Evolutionary conservation across 208 protist species (phyloP).

Genomic region (Novymonas esmeraldas): DNA sequence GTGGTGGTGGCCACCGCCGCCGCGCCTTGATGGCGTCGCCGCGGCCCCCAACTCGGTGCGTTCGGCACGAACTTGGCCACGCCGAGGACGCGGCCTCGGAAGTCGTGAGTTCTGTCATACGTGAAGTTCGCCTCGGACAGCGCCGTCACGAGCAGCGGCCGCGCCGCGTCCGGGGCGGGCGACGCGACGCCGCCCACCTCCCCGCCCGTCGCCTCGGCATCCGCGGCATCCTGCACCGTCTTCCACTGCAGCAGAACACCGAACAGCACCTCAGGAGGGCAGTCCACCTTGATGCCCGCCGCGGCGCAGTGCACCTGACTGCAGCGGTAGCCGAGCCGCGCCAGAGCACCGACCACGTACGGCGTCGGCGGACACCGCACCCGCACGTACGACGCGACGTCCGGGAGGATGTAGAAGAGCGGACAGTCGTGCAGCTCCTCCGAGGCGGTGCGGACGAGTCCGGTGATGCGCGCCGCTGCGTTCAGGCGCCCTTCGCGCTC

Average conservation of each 20-base stretch:
- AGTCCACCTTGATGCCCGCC: conserved; percentile 92
- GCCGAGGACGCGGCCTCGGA: conserved; percentile 66
- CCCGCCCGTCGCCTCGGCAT: conserved; percentile 7
- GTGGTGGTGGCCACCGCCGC: conserved; percentile 28
- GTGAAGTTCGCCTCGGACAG: conserved; percentile 65
- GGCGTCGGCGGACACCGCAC: conserved; percentile 80
- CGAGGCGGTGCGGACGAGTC: conserved; percentile 75
- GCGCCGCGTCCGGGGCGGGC: conserved; percentile 2
- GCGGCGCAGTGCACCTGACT: conserved; percentile 92
- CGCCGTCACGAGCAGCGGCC: conserved; percentile 42
- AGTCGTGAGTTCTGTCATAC: conserved; percentile 84
- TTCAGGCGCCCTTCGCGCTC: conserved; percentile 55
- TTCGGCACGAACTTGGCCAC: conserved; percentile 91
- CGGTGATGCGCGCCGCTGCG: conserved; percentile 73
- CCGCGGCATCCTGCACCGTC: conserved; percentile 33
- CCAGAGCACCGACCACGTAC: conserved; percentile 74
- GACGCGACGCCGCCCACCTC: background rate
- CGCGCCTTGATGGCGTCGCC: conserved; percentile 79
- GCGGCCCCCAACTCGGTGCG: conserved; percentile 87
- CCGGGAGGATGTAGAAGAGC: conserved; percentile 83
- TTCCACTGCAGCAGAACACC: conserved; percentile 88
- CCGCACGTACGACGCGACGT: conserved; percentile 77
- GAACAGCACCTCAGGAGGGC: conserved; percentile 83
- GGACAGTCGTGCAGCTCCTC: conserved; percentile 91
- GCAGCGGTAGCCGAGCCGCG: conserved; percentile 83